A percentile compares a stretch with the other conserved stretches of the same genome.
phyloP scores from a whole-genome alignment of 139 green algal species.

The Gonium pectorale region DNA sequence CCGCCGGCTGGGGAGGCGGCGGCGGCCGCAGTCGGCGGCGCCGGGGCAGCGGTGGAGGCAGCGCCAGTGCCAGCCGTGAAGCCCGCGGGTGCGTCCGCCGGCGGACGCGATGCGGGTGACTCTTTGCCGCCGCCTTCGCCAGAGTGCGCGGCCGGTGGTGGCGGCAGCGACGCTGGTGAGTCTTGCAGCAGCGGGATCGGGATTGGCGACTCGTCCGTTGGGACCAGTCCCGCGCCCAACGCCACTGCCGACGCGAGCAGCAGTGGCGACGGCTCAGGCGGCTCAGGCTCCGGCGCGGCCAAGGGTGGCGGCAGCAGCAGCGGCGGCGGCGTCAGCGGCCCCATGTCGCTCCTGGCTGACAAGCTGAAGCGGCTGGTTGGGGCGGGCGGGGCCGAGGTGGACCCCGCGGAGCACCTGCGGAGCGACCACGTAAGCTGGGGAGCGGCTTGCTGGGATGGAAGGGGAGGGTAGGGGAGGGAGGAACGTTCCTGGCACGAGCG shows the following conservation, averaged over 20 bases:
- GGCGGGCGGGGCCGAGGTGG: not conserved
- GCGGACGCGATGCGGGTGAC: too few relatives aligned
- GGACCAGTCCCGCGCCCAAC: too few relatives aligned
- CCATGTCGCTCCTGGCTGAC: not conserved
- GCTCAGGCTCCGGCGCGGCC: not conserved
- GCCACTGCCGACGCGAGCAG: too few relatives aligned
- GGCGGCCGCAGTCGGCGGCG: not conserved
- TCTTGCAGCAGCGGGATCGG: too few relatives aligned
- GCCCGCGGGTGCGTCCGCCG: too few relatives aligned
- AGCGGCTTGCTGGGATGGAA: too few relatives aligned
- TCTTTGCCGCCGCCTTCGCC: too few relatives aligned
- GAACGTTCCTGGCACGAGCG: too few relatives aligned
- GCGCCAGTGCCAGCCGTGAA: not conserved
- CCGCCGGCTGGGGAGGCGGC: not conserved
- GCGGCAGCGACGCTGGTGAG: too few relatives aligned
- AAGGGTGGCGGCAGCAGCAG: not conserved
- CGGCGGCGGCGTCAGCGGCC: not conserved
- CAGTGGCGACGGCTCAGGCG: not conserved
- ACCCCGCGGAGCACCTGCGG: constrained; percentile 2
- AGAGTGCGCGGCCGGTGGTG: too few relatives aligned
- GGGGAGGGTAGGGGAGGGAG: not conserved
- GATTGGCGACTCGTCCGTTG: too few relatives aligned
- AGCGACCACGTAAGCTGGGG: not conserved
- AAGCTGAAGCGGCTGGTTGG: constrained; percentile 19
- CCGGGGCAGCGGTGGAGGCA: not conserved